phyloP scores from a whole-genome alignment of 257 asterid species.

The Solanum piurae region DNA sequence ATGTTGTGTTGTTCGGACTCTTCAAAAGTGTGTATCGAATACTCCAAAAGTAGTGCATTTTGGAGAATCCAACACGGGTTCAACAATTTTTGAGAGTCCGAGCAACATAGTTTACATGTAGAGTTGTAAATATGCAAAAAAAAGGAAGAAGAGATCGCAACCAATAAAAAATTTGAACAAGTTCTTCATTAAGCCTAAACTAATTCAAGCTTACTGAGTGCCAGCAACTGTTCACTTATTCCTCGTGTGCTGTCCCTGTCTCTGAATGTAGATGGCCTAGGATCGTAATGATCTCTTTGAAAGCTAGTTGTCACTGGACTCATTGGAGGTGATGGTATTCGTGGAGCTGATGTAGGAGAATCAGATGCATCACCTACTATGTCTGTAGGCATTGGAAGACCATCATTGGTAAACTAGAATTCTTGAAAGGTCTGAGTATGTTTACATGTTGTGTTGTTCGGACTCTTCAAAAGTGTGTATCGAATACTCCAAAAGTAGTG shows the following conservation, averaged over 20 bases:
- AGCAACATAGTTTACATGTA: not conserved
- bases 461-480: not conserved
- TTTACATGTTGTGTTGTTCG: not conserved
- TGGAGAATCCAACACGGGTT: not conserved
- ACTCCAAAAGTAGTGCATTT: not conserved
- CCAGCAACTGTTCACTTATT: slow-evolving; percentile 25
- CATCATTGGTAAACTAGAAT: not conserved
- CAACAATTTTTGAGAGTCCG: not conserved
- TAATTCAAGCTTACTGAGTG: slow-evolving; percentile 31
- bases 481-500: not conserved
- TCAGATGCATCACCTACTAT: not conserved
- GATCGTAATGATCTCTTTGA: not conserved
- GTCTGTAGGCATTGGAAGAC: not conserved
- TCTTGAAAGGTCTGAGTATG: not conserved
- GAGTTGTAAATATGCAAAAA: not conserved
- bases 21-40: not conserved
- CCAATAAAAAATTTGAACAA: not conserved
- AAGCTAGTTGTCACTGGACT: not conserved
- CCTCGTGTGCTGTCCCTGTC: not conserved
- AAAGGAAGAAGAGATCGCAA: not conserved
- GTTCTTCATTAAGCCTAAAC: not conserved
- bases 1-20: not conserved
- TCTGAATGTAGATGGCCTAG: not conserved
- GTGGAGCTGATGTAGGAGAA: not conserved
- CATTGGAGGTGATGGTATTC: not conserved